A percentile compares a stretch with the other conserved stretches of the same genome.
phyloP scores from a whole-genome alignment of 2,329 filamentous ascomycete genomes.

The Xylaria polymorpha region DNA sequence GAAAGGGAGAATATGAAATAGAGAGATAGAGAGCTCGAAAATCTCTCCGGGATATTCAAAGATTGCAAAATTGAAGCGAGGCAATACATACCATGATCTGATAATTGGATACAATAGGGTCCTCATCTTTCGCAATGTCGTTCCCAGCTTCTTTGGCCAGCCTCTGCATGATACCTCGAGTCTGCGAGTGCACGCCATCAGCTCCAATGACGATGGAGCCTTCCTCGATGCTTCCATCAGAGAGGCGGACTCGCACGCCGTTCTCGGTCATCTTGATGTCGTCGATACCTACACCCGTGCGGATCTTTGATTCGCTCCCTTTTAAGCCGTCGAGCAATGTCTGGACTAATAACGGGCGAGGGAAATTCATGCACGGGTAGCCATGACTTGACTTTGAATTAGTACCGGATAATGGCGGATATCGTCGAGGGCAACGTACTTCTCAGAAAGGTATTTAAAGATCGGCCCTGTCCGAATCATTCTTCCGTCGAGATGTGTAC shows the following conservation, averaged over 20 bases:
- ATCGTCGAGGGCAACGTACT: constrained; percentile 2
- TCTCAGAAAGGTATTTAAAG: constrained; percentile 20
- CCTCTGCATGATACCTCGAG: constrained; percentile 32
- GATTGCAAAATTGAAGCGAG: neutral
- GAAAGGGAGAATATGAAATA: neutral
- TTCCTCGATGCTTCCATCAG: constrained; percentile 33
- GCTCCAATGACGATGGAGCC: constrained; percentile 39
- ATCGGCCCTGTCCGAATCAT: neutral
- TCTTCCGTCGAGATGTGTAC: constrained; percentile 26
- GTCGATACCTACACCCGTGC: constrained; percentile 20
- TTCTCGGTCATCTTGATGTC: constrained; percentile 29
- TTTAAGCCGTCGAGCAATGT: constrained; percentile 29
- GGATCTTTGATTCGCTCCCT: constrained; percentile 18
- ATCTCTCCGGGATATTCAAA: neutral
- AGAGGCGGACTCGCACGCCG: constrained; percentile 35
- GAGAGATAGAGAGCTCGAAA: neutral
- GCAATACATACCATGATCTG: constrained; percentile 33
- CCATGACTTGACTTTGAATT: constrained; percentile 27
- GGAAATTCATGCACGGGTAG: constrained; percentile 35
- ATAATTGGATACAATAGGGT: constrained; percentile 28
- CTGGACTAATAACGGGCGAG: constrained; percentile 27
- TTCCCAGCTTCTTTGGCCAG: constrained; percentile 28
- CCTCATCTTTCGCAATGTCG: constrained; percentile 28
- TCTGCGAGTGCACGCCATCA: constrained; percentile 37
- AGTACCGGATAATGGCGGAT: neutral